These are phyloP conservation scores for Fusarium longipes DNA, from an alignment of 2,329 filamentous ascomycete genomes.

Conservation along the genomic window DNA sequence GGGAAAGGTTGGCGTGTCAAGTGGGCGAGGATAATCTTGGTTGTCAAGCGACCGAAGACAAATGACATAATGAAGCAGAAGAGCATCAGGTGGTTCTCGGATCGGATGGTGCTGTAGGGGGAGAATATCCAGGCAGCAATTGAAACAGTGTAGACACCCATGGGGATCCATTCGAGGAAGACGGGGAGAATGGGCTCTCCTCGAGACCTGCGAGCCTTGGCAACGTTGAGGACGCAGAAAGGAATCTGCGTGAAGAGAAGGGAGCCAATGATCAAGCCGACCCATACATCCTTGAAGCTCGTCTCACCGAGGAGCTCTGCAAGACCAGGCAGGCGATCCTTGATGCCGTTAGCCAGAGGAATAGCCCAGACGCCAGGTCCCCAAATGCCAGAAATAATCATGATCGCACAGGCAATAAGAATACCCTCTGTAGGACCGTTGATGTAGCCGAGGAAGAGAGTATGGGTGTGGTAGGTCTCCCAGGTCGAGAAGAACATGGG, in stretches of 20 bases:
- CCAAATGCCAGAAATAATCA: conserved; percentile 87
- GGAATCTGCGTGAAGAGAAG: conserved; percentile 82
- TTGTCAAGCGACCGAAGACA: conserved; percentile 97
- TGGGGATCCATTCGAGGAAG: conserved; percentile 94
- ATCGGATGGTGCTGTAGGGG: conserved; percentile 83
- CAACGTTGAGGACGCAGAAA: conserved; percentile 89
- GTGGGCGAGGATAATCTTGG: conserved; percentile 98
- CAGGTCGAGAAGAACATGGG: conserved; percentile 99
- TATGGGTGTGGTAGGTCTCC: conserved; percentile 99
- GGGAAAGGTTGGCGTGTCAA: conserved; percentile 94
- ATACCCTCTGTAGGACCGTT: conserved; percentile 97
- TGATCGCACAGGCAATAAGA: conserved; percentile 86
- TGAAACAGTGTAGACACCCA: conserved; percentile 80
- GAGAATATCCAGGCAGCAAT: conserved; percentile 89
- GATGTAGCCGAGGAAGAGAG: conserved; percentile 93
- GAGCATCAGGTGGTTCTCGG: conserved; percentile 87
- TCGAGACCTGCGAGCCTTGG: conserved; percentile 76
- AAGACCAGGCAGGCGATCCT: conserved; percentile 61
- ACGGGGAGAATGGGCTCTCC: conserved; percentile 82
- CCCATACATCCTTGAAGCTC: conserved; percentile 90
- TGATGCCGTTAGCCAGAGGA: conserved; percentile 76
- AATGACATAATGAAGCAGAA: conserved; percentile 96
- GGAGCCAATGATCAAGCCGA: conserved; percentile 73
- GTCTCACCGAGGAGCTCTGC: conserved; percentile 73
- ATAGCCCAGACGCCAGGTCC: conserved; percentile 89